A percentile compares a stretch with the other conserved stretches of the same genome.
These are phyloP conservation scores for Pyrenula massariospora DNA, from an alignment of 495 filamentous ascomycete species.

Conservation along the genomic window DNA sequence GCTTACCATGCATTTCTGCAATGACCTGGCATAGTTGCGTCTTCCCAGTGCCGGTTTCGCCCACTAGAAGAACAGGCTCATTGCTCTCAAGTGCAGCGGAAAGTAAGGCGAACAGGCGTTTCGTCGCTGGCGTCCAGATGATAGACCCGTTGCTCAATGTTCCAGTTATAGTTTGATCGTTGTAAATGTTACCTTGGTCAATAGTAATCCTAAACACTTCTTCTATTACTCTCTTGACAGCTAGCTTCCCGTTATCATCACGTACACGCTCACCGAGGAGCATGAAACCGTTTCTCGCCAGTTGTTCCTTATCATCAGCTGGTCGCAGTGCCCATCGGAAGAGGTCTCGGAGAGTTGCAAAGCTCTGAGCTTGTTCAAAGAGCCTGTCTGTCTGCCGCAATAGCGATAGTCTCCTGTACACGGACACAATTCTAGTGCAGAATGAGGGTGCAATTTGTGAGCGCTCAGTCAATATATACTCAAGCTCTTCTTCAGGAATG, in stretches of 20 bases:
- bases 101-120: conserved; percentile 75
- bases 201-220: conserved; percentile 81
- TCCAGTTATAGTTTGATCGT: conserved; percentile 40
- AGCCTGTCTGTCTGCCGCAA: conserved; percentile 79
- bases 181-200: conserved; percentile 62
- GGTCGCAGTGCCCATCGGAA: conserved; percentile 92
- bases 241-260: conserved; percentile 73
- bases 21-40: conserved; percentile 92
- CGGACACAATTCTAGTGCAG: conserved; percentile 79
- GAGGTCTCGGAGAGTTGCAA: conserved; percentile 90
- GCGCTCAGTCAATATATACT: conserved; percentile 78
- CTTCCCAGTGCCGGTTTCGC: conserved; percentile 95
- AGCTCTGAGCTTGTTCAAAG: conserved; percentile 96
- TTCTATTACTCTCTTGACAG: conserved; percentile 83
- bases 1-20: conserved; percentile 61
- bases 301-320: conserved; percentile 73
- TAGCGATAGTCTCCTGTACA: conserved; percentile 82
- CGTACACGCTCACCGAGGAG: conserved; percentile 87
- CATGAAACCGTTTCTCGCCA: conserved; percentile 92
- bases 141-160: conserved; percentile 42
- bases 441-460: conserved; percentile 85
- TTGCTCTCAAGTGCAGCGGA: conserved; percentile 76
- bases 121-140: conserved; percentile 94
- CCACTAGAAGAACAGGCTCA: conserved; percentile 87
- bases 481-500: conserved; percentile 91